Base-by-base conservation (phyloP, 2,329 filamentous ascomycete genomes). In the Capronia americana region DNA sequence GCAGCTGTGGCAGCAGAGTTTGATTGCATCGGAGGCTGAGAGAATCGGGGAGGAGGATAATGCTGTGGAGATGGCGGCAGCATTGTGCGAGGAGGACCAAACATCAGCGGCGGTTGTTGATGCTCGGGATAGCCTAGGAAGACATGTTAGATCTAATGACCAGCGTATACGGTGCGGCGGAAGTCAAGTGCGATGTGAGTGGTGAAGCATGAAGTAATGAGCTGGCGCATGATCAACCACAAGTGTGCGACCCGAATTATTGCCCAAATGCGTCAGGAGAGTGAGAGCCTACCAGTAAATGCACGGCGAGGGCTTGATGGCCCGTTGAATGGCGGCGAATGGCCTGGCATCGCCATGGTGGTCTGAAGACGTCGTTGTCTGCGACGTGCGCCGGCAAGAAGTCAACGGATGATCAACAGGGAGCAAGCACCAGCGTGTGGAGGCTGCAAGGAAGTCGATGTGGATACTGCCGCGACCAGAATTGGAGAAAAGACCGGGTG, bases 341-440 rank as follows among this genome's bases (percentile, higher is more conserved):
- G 70, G 24, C 71, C 69, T 56, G 65, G 69, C 69, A 72, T 66
- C 32, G 71, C 71, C 71, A 73, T 73, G 24, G 24, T 60, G 56
- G 62, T 32, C 24, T 14, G 41, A 44, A 12, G 38, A 60, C 60
- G 38, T 44, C 59, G 55, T 20, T 23, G 44, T 50, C 28, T 54
- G 48, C 24, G 24, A 46, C n/a, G 64, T 23, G 28, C 48, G 48
- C n/a, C 48, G 41, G 61, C 58, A 46, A 34, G 28, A 26, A 53
- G 53, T 32, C 38, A 2, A 30, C 41, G 53, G 59, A 48, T 60
- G 61, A 68, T 67, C 57, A 67, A 55, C 61, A 68, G 64, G 61
- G 60, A 57, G 58, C 54, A 44, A 57, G 58, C 54, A 44, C 59
- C 63, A 65, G 59, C 63, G 64, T 66, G 65, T 50, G 68, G 65